Base-by-base conservation (phyloP, 2,329 filamentous ascomycete genomes). In the Coniella vitis region DNA sequence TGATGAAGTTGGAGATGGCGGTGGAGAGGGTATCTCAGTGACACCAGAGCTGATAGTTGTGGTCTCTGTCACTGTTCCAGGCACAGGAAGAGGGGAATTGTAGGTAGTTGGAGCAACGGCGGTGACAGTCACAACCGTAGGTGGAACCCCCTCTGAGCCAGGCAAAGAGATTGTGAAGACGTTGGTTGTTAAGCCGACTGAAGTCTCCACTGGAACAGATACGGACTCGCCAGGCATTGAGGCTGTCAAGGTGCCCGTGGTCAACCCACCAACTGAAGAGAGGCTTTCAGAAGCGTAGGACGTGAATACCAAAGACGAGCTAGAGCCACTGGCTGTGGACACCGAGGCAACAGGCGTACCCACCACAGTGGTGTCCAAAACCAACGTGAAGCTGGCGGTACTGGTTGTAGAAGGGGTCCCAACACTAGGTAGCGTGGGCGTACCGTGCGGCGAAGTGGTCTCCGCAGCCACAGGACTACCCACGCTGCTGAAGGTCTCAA, bases 331-430 rank as follows among this genome's bases (percentile, higher is more conserved):
- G 19, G 39, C 12, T 21, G 22, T 25, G 13, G 20, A 7, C 21
- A 29, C 17, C 10, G 19, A 16, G 21, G 21, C 13, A 4, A n/a
- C 48, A 20, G 21, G 22, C 9, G 36, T 38, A 22, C 46, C 38
- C 13, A 42, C 38, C 12, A 35, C n/a, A 20, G 31, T 42, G 13
- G 49, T 54, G 17, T 47, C 52, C 16, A 55, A 12, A 29, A 47
- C 51, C 36, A 55, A 42, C 4, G 53, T 55, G 21, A 57, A 59
- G 44, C 50, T 54, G n/a, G 56, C 58, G 16, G 58, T 60, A n/a
- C 49, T 45, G 40, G 51, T 32, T 4, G 55, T 40, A n/a, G n/a
- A 25, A 7, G 48, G 22, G 3, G 36, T 38, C 14, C 32, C 12
- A 17, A 42, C 40, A 17, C 40, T 32, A 13, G 40, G 40, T 14